phyloP scores from a whole-genome alignment of 83 land plant genomes.

The Picea abies region DNA sequence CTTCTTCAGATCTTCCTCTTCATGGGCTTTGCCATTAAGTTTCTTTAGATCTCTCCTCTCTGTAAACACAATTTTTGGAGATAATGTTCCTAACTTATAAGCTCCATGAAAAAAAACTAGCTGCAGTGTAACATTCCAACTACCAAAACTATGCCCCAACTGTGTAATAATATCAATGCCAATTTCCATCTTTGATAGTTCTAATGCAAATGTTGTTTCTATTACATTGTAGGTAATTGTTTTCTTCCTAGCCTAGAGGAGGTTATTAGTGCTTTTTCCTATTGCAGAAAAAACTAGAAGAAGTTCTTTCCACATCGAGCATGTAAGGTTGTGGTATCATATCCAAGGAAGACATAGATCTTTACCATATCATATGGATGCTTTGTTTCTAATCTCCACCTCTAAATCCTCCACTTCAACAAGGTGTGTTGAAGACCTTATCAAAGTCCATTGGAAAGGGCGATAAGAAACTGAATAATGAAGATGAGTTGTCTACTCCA shows the following conservation, averaged over 20 bases:
- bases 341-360: no score
- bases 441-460: no score
- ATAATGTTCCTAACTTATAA: conserved; percentile 28
- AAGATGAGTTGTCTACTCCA: conserved; percentile 8
- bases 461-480: conserved; percentile 10
- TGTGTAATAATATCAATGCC: conserved; percentile 34
- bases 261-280: no score
- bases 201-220: conserved; percentile 29
- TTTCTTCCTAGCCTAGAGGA: no score
- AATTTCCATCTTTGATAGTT: conserved; percentile 55
- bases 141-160: conserved; percentile 22
- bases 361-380: no score
- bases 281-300: no score
- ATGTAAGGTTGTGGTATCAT: no score
- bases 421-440: no score
- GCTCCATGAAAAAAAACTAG: conserved; percentile 40
- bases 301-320: no score
- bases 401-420: no score
- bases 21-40: conserved; percentile 24
- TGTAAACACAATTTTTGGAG: conserved; percentile 35
- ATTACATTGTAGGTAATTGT: no score
- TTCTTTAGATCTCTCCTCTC: conserved; percentile 55
- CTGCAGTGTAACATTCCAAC: conserved; percentile 21
- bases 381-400: no score
- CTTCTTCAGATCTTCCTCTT: conserved; percentile 26